Evolutionary conservation across 257 asterid genomes (phyloP).

Genomic region (Mentha longifolia): DNA sequence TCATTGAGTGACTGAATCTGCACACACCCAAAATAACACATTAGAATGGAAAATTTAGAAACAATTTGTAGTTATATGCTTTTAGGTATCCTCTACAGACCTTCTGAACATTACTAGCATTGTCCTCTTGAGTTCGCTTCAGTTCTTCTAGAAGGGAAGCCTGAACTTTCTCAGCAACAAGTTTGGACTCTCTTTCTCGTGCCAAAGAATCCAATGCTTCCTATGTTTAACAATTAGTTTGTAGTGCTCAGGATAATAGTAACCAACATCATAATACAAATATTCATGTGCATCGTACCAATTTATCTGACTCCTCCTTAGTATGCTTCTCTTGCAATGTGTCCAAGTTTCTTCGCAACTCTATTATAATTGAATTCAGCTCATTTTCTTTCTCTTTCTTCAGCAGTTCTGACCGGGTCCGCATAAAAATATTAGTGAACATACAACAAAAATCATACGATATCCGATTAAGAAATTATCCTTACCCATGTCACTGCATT

Average conservation of each 20-base stretch:
- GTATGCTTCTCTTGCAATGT: constrained; percentile 68
- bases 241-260: neutral
- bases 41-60: neutral
- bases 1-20: constrained; percentile 84
- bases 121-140: constrained; percentile 68
- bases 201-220: constrained; percentile 72
- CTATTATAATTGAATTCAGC: constrained; percentile 69
- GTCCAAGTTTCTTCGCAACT: constrained; percentile 63
- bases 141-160: constrained; percentile 76
- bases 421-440: neutral
- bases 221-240: constrained; percentile 45
- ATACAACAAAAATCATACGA: neutral
- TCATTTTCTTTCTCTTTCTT: constrained; percentile 87
- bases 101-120: constrained; percentile 61
- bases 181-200: constrained; percentile 72
- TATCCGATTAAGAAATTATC: constrained; percentile 8
- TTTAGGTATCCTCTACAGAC: constrained; percentile 36
- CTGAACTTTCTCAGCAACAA: constrained; percentile 69
- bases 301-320: constrained; percentile 70
- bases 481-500: constrained; percentile 58
- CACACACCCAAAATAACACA: constrained; percentile 32
- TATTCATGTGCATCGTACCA: constrained; percentile 46
- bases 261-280: constrained; percentile 4
- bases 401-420: constrained; percentile 50
- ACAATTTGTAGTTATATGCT: neutral